A percentile compares a stretch with the other conserved stretches of the same genome.
Evolutionary conservation across 345 rosid genomes (phyloP).

Genomic region (Citrus maxima): DNA sequence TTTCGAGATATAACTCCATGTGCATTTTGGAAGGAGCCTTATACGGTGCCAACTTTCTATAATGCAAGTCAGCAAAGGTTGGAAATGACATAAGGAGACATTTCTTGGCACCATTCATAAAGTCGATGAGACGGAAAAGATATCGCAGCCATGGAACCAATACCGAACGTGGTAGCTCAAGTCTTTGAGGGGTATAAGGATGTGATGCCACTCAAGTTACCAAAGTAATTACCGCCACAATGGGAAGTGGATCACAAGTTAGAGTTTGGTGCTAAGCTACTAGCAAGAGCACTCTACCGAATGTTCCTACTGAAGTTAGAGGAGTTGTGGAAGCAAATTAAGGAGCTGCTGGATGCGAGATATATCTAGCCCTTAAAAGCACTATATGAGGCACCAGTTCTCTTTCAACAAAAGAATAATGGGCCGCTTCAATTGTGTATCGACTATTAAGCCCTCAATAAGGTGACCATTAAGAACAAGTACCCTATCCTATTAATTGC

Average conservation of each 20-base stretch:
- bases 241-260: not conserved
- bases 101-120: no score
- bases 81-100: no score
- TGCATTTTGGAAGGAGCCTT: no score
- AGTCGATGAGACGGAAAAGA: no score
- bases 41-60: no score
- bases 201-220: not conserved
- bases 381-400: no score
- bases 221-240: not conserved
- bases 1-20: no score
- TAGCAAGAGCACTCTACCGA: rapidly evolving
- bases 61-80: no score
- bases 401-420: no score
- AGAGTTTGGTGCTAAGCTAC: rapidly evolving
- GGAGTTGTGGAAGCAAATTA: not conserved
- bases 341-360: not conserved
- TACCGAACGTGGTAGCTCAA: no score
- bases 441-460: not conserved
- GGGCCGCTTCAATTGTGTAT: not conserved
- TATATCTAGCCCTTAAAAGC: not conserved
- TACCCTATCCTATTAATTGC: not conserved
- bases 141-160: no score
- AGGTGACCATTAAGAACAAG: not conserved
- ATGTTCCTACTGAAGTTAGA: not conserved
- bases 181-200: not conserved